phyloP scores from a whole-genome alignment of 352 stramenopile genomes.

The Phytophthora sp. region DNA sequence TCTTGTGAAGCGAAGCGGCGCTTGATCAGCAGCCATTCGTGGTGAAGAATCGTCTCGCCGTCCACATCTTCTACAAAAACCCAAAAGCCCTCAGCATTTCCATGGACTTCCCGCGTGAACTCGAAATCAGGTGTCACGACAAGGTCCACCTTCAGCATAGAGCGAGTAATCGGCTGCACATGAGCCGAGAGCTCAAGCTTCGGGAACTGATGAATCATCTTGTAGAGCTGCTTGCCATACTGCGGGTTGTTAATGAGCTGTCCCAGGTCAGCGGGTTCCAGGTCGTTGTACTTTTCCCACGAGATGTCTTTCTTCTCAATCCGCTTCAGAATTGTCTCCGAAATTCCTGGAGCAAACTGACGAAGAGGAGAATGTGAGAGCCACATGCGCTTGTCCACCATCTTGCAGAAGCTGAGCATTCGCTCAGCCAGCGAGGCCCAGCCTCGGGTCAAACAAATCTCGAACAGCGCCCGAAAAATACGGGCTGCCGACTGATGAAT shows the following conservation, averaged over 20 bases:
- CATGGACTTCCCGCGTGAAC: conserved; percentile 97
- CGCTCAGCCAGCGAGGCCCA: conserved; percentile 96
- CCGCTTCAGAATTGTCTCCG: conserved; percentile 96
- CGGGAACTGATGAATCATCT: conserved; percentile 99
- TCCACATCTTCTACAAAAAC: conserved; percentile 99
- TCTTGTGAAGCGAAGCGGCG: conserved; percentile 81
- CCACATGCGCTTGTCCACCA: conserved; percentile 99
- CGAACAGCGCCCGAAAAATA: conserved; percentile 99
- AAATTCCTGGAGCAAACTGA: conserved; percentile 94
- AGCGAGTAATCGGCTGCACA: conserved; percentile 98
- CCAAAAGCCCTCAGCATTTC: conserved; percentile 97
- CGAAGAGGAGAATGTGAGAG: conserved; percentile 96
- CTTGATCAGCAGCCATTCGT: conserved; percentile 97
- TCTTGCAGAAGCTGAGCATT: conserved; percentile 98
- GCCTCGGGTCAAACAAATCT: conserved; percentile 96
- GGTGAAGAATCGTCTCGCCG: conserved; percentile 97
- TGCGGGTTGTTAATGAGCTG: conserved; percentile 97
- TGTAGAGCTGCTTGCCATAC: conserved; percentile 98
- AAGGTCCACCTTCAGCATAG: conserved; percentile 96
- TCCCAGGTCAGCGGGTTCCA: conserved; percentile 97
- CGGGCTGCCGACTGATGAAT: conserved; percentile 98
- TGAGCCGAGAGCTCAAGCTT: conserved; percentile 96
- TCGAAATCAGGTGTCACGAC: conserved; percentile 97
- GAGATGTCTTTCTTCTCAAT: conserved; percentile 99
- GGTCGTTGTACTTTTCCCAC: conserved; percentile 98